These are phyloP conservation scores for Bacterosira constricta DNA, from an alignment of 108 stramenopile species.

Conservation along the genomic window DNA sequence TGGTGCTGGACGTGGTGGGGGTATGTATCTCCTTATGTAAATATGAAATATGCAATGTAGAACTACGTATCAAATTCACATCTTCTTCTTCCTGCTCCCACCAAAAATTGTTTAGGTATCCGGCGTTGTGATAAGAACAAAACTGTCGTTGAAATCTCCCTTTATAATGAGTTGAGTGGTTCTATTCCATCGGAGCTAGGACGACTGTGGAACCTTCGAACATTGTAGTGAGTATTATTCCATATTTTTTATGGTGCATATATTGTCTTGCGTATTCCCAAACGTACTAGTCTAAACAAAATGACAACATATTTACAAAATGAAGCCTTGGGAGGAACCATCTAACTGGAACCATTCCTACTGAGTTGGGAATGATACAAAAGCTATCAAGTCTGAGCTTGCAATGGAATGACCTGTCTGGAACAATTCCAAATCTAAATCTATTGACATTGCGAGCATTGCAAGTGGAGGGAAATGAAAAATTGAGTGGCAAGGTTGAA, in stretches of 20 bases:
- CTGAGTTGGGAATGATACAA: slow-evolving; percentile 39
- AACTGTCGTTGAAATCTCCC: slow-evolving; percentile 16
- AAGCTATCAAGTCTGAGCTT: slow-evolving; percentile 38
- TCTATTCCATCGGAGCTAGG: slow-evolving; percentile 39
- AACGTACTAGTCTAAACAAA: too few relatives aligned
- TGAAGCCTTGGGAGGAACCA: slow-evolving; percentile 37
- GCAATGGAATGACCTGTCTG: slow-evolving; percentile 45
- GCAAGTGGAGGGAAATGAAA: slow-evolving; percentile 10
- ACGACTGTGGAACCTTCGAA: not conserved
- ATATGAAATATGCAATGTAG: too few relatives aligned
- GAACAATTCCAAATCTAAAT: slow-evolving; percentile 33
- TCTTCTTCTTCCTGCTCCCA: too few relatives aligned
- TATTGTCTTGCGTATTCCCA: not conserved
- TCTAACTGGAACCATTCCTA: slow-evolving; percentile 43
- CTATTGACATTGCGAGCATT: not conserved
- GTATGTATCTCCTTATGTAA: too few relatives aligned
- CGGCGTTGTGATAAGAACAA: slow-evolving; percentile 16
- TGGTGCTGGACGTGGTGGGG: slow-evolving; percentile 14
- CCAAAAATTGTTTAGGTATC: too few relatives aligned
- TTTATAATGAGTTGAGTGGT: slow-evolving; percentile 24
- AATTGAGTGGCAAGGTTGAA: slow-evolving; percentile 8
- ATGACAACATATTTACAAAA: not conserved
- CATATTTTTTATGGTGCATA: not conserved
- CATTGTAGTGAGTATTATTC: slow-evolving; percentile 1
- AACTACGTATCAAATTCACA: too few relatives aligned